These are phyloP conservation scores for Saturnispora hagleri DNA, from an alignment of 805 yeast genomes.

Conservation along the genomic window DNA sequence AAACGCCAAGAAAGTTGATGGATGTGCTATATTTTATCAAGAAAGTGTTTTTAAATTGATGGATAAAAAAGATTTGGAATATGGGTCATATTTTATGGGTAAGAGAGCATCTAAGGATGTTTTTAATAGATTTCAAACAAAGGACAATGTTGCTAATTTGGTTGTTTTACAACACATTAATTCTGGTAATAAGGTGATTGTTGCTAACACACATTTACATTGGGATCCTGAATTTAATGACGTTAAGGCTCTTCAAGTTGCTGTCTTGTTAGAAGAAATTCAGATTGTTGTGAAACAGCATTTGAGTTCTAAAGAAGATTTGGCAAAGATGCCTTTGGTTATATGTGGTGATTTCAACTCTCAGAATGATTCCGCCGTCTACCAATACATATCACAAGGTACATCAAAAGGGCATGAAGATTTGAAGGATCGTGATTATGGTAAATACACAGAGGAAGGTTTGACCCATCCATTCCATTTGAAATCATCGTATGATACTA, in stretches of 20 bases:
- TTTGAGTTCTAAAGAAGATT: conserved; percentile 23
- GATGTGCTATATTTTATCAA: conserved; percentile 91
- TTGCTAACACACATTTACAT: conserved; percentile 90
- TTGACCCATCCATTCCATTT: conserved; percentile 73
- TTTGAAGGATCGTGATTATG: conserved; percentile 80
- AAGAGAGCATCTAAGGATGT: conserved; percentile 86
- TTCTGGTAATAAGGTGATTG: conserved; percentile 62
- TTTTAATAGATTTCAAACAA: conserved; percentile 91
- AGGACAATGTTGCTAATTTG: conserved; percentile 84
- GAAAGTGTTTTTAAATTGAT: conserved; percentile 57
- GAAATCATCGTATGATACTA: conserved; percentile 73
- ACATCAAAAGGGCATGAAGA: conserved; percentile 71
- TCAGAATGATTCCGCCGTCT: conserved; percentile 78
- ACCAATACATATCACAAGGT: conserved; percentile 79
- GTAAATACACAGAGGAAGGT: conserved; percentile 82
- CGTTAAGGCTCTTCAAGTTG: conserved; percentile 93
- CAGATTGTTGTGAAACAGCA: conserved; percentile 49
- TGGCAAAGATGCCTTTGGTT: conserved; percentile 54
- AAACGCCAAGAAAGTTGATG: conserved; percentile 89
- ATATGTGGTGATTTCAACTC: conserved; percentile 97
- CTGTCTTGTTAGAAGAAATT: conserved; percentile 81
- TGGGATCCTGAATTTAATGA: conserved; percentile 98
- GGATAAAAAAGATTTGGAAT: conserved; percentile 71
- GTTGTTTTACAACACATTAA: conserved; percentile 62
- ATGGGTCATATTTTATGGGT: conserved; percentile 69